Evolutionary conservation across 2,329 filamentous ascomycete genomes (phyloP), one percentile per base, ranked within the genome.

Genomic region (Neocatenulostroma microsporum): DNA sequence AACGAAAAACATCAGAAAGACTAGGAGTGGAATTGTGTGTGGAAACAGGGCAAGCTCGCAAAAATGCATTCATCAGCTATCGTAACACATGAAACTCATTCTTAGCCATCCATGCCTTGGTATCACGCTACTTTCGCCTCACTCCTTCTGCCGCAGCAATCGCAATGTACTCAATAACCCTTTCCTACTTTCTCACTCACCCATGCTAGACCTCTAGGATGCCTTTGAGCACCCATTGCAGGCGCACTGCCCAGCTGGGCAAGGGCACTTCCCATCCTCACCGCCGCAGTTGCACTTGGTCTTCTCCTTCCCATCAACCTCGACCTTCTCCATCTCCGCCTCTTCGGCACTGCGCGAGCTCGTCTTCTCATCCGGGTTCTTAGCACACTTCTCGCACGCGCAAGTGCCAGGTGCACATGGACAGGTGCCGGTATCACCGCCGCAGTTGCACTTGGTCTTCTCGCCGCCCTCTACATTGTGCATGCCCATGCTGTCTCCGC

Each of bases 251-350:
- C 68, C 66, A 23, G 64, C 53, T 24, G 60, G 57, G 51, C 69
- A 72, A 5, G 64, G 60, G 53, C 69, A 73, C 39, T 63, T 61
- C 36, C 56, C 61, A 36, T 62, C 56, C 40, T 54, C 54, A 30
- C 62, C 59, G 46, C 59, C 62, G 49, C 69, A 73, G 58, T 70
- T 69, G 62, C 69, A 72, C 55, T 64, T 62, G 28, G 66, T 68
- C 50, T 61, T 62, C 47, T 66, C 63, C 37, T 65, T 55, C 36
- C 59, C 62, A 4, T 54, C 68, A 48, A 49, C 61, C 69, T 66
- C 75, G 71, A 44, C 78, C 73, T 55, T 58, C 52, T 55, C 57
- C 62, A 67, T 52, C 37, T 58, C 47, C 7, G 57, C 57, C 36
- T 53, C 40, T 47, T 60, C 54, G n/a, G 53, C 42, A 13, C 49